Percentiles rank a stretch among this genome's conserved stretches.
Conservation (phyloP, 1,284 basidiomycete species). For the Trichosporon sp. region DNA sequence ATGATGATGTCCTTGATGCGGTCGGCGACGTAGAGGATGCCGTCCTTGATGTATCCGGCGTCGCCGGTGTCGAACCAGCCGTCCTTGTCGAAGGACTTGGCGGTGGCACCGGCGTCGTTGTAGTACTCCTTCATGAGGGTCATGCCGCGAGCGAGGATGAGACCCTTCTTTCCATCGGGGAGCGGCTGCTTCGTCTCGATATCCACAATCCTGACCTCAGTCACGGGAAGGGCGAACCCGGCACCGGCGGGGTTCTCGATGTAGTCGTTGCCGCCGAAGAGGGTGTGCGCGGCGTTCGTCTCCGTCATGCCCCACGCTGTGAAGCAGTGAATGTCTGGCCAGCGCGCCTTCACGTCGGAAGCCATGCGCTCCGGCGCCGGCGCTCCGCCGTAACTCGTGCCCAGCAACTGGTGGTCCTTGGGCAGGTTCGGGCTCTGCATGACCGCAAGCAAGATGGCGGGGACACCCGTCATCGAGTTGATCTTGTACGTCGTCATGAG, state of each 20-base stretch:
- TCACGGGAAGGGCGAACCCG: conserved; percentile 45
- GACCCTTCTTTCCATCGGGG: conserved; percentile 36
- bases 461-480: conserved; percentile 46
- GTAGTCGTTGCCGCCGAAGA: conserved; percentile 46
- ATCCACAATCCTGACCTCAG: conserved; percentile 45
- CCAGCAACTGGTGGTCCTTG: conserved; percentile 37
- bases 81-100: conserved; percentile 35
- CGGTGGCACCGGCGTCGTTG: conserved; percentile 29
- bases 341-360: conserved; percentile 37
- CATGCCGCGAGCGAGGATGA: conserved; percentile 46
- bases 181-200: conserved; percentile 36
- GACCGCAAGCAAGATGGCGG: conserved; percentile 47
- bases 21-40: conserved; percentile 49
- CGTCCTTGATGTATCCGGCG: conserved; percentile 47
- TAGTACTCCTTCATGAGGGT: conserved; percentile 52
- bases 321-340: conserved; percentile 35
- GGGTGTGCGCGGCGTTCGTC: conserved; percentile 50
- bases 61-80: conserved; percentile 55
- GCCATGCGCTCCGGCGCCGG: conserved; percentile 46
- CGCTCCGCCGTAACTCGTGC: conserved; percentile 50
- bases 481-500: conserved; percentile 43
- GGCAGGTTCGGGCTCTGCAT: conserved; percentile 42
- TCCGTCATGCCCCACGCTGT: conserved; percentile 52
- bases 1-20: conserved; percentile 47
- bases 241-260: conserved; percentile 28